Conservation (phyloP, 768 basidiomycete species). For the Kwoniella mangroviensis region DNA sequence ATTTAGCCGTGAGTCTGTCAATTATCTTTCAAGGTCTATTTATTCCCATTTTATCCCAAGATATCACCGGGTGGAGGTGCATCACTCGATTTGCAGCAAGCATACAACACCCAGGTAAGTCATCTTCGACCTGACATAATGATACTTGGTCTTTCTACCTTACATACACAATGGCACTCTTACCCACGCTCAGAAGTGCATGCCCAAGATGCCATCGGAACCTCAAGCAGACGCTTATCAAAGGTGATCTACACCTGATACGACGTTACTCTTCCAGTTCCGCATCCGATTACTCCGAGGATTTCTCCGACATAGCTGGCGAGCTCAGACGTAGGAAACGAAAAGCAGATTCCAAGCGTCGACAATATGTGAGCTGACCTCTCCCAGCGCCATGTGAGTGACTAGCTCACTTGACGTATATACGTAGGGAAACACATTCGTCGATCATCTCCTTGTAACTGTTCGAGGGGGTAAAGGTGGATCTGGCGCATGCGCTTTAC, state of each 20-base stretch:
- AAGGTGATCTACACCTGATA: no score
- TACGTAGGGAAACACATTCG: constrained; percentile 73
- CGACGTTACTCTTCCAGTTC: not conserved
- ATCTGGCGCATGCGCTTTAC: constrained; percentile 88
- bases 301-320: constrained; percentile 21
- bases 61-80: constrained; percentile 1
- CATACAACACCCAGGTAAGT: no score
- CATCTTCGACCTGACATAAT: no score
- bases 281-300: not conserved
- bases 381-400: not conserved
- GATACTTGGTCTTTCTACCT: no score
- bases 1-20: constrained; percentile 18
- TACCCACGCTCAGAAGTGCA: not conserved
- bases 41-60: constrained; percentile 25
- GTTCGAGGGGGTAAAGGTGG: constrained; percentile 86
- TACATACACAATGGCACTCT: not conserved
- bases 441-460: constrained; percentile 80
- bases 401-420: not conserved
- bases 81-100: not conserved
- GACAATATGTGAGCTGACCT: constrained; percentile 50
- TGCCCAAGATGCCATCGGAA: constrained; percentile 6
- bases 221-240: no score
- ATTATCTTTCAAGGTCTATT: constrained; percentile 18
- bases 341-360: constrained; percentile 52
- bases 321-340: constrained; percentile 42